phyloP scores from a whole-genome alignment of 2,329 filamentous ascomycete species.

The Neocatenulostroma microsporum region DNA sequence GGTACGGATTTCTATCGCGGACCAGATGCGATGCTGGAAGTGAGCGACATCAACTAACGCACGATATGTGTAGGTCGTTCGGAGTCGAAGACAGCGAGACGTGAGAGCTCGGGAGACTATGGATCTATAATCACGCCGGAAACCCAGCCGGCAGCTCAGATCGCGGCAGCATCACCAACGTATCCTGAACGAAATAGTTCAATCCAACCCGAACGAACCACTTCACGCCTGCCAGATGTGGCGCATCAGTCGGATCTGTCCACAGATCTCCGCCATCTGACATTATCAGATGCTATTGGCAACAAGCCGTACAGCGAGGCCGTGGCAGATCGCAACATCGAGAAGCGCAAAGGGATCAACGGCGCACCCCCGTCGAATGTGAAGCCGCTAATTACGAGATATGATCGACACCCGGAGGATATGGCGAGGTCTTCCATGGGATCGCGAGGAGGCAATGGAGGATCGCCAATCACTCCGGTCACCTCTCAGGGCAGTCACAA shows the following conservation, averaged over 20 bases:
- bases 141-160: background rate
- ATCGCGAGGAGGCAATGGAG: constrained; percentile 7
- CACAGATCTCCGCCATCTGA: constrained; percentile 10
- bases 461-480: constrained; percentile 23
- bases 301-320: constrained; percentile 48
- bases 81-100: background rate
- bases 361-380: constrained; percentile 1
- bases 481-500: background rate
- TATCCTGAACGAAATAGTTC: no score
- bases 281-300: constrained; percentile 4
- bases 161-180: no score
- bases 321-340: constrained; percentile 55
- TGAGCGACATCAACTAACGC: background rate
- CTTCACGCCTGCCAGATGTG: constrained; percentile 5
- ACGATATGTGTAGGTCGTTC: background rate
- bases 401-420: constrained; percentile 1
- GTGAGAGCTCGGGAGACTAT: no score
- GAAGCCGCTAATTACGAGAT: background rate
- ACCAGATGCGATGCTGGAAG: no score
- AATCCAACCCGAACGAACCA: background rate
- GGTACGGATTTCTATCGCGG: no score
- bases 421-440: constrained; percentile 1
- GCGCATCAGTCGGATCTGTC: constrained; percentile 7
- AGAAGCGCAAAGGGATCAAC: constrained; percentile 9
- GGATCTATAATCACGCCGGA: no score